A percentile compares a stretch with the other conserved stretches of the same genome.
Conservation (phyloP, 2,329 filamentous ascomycete genomes). For the Fusarium torreyae region DNA sequence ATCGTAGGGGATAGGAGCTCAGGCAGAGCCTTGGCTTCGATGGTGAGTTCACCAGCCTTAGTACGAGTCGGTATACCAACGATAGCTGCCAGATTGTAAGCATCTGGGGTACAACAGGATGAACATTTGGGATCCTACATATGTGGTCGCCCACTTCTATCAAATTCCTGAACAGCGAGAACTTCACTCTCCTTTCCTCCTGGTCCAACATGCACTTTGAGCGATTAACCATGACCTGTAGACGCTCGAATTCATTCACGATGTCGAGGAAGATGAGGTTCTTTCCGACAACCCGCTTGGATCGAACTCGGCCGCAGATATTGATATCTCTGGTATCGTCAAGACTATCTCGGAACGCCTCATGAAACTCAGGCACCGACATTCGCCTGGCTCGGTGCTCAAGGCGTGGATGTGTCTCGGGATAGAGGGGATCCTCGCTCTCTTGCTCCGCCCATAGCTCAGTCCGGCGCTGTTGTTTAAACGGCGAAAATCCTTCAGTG, state of each 20-base stretch:
- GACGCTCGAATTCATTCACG: slow-evolving; percentile 76
- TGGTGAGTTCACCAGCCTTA: slow-evolving; percentile 80
- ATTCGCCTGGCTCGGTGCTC: slow-evolving; percentile 47
- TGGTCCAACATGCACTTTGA: slow-evolving; percentile 60
- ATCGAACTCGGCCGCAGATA: slow-evolving; percentile 76
- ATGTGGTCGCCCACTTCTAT: slow-evolving; percentile 87
- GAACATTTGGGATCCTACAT: slow-evolving; percentile 68
- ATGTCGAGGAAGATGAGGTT: slow-evolving; percentile 90
- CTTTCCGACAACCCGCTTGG: slow-evolving; percentile 78
- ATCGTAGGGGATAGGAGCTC: slow-evolving; percentile 82
- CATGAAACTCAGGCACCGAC: slow-evolving; percentile 55
- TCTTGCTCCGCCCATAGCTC: slow-evolving; percentile 54
- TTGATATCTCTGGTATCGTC: slow-evolving; percentile 50
- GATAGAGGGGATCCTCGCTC: slow-evolving; percentile 55
- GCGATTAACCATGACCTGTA: slow-evolving; percentile 85
- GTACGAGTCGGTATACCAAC: slow-evolving; percentile 80
- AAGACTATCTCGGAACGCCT: slow-evolving; percentile 49
- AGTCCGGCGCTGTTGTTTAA: slow-evolving; percentile 56
- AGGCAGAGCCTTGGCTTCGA: slow-evolving; percentile 79
- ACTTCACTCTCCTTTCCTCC: slow-evolving; percentile 58
- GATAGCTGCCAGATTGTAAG: slow-evolving; percentile 67
- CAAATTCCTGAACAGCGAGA: slow-evolving; percentile 74
- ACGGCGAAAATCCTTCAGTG: slow-evolving; percentile 52
- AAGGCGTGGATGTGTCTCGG: slow-evolving; percentile 56
- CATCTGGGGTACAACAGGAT: slow-evolving; percentile 37